These are phyloP conservation scores for Funneliformis caledonium DNA, from an alignment of 371 early-diverging fungal species.

Conservation along the genomic window DNA sequence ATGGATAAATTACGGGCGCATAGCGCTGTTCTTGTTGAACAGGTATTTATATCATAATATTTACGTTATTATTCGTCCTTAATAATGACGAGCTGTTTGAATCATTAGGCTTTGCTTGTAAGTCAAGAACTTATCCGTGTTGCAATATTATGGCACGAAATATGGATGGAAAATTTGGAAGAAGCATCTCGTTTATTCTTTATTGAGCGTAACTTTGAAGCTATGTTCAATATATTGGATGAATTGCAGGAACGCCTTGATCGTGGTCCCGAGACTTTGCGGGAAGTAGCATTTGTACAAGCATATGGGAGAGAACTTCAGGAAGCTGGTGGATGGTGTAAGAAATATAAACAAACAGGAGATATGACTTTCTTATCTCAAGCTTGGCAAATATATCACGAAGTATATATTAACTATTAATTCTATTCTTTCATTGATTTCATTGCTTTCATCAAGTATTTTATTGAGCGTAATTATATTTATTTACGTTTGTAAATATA, in stretches of 20 bases:
- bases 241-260: constrained; percentile 92
- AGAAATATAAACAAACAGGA: constrained; percentile 76
- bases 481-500: not conserved
- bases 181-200: constrained; percentile 90
- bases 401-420: constrained; percentile 45
- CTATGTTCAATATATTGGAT: constrained; percentile 90
- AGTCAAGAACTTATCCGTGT: constrained; percentile 97
- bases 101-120: constrained; percentile 81
- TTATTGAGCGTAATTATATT: not conserved
- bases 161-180: constrained; percentile 97
- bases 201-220: constrained; percentile 85
- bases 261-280: constrained; percentile 91
- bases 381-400: constrained; percentile 96
- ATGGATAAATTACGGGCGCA: constrained; percentile 93
- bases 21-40: constrained; percentile 86
- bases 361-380: constrained; percentile 87
- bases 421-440: not conserved
- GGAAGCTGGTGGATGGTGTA: constrained; percentile 92
- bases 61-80: not conserved
- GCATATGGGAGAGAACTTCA: constrained; percentile 91
- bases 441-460: not conserved
- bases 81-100: not conserved
- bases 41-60: constrained; percentile 47
- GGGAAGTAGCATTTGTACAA: constrained; percentile 94
- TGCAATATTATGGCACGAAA: constrained; percentile 96